Base-by-base conservation (phyloP, 805 yeast genomes). In the Saccharomyces cerevisiae region DNA sequence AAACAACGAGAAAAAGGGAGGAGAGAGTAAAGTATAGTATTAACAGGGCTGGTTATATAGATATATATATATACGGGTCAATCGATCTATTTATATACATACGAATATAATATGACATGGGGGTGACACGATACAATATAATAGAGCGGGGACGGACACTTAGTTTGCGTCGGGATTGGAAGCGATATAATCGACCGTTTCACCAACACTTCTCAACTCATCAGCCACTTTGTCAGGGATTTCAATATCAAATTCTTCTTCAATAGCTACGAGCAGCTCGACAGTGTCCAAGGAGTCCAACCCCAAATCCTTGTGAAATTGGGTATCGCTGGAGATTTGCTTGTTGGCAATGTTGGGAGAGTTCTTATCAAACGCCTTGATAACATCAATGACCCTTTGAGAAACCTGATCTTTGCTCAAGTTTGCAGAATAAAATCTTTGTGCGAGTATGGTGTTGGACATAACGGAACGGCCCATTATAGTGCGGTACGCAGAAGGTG, bases 241-340 rank as follows among this genome's bases (percentile, higher is more conserved):
- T 70, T 85, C 87, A 68, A 89, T 80, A 65, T 88, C 89, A 61
- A 85, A 85, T 70, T 85, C 91, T 78, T 91, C 97, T 78, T 92
- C 99, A 67, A 92, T 85, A 55, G 96, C 96, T 72, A 94, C 96
- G 64, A 94, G 80, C 53, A 94, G 91, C 76, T 92, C 99, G 58
- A 92, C 96, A 59, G 94, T 87, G 68, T 92, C 99, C 61, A 92
- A 79, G 9, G 96, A 88, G 73, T 92, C 99, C 69, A 80, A 72
- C 17, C 80, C 81, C 67, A 79, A 73, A 64, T 79, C 84, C 61
- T 77, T 79, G 58, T 78, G 76, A 70, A 79, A 80, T 51, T 76
- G 70, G 41, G 83, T 75, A 47, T 74, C 78, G 14, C 58, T 51
- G 26, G 64, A 57, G 48, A 71, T 61, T 46, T 63, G 59, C 17